These are phyloP conservation scores for Septoria linicola DNA, from an alignment of 2,329 filamentous ascomycete species.

Conservation along the genomic window DNA sequence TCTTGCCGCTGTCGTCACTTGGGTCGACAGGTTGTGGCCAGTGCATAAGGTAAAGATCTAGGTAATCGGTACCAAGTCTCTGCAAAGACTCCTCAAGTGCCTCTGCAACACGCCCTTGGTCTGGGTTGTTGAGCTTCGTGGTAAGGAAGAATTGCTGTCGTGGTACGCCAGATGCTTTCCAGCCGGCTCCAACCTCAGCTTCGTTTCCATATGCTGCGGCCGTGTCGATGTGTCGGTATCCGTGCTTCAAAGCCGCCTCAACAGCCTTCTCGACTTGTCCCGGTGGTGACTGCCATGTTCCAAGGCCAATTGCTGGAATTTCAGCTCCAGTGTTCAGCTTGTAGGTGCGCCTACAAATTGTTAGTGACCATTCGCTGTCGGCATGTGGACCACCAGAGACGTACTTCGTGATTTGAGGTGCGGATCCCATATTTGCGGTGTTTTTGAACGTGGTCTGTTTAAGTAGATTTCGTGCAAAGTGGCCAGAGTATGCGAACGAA, in stretches of 20 bases:
- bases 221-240: constrained; percentile 65
- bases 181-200: constrained; percentile 68
- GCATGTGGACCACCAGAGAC: not conserved
- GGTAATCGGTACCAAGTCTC: constrained; percentile 62
- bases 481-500: not conserved
- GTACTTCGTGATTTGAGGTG: constrained; percentile 46
- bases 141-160: constrained; percentile 72
- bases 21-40: constrained; percentile 68
- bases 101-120: constrained; percentile 67
- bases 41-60: constrained; percentile 71
- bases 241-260: constrained; percentile 60
- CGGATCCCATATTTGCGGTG: constrained; percentile 19
- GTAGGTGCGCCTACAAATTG: constrained; percentile 17
- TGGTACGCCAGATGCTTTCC: constrained; percentile 64
- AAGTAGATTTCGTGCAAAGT: not conserved
- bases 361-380: not conserved
- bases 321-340: constrained; percentile 67
- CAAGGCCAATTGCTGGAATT: constrained; percentile 74
- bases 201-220: constrained; percentile 79
- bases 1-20: constrained; percentile 54
- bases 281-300: constrained; percentile 74
- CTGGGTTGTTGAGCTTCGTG: constrained; percentile 79
- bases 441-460: not conserved
- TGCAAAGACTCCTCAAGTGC: constrained; percentile 61
- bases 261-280: constrained; percentile 70